A percentile compares a stretch with the other conserved stretches of the same genome.
phyloP scores from a whole-genome alignment of 768 basidiomycete genomes.

The Mycena belliarum region DNA sequence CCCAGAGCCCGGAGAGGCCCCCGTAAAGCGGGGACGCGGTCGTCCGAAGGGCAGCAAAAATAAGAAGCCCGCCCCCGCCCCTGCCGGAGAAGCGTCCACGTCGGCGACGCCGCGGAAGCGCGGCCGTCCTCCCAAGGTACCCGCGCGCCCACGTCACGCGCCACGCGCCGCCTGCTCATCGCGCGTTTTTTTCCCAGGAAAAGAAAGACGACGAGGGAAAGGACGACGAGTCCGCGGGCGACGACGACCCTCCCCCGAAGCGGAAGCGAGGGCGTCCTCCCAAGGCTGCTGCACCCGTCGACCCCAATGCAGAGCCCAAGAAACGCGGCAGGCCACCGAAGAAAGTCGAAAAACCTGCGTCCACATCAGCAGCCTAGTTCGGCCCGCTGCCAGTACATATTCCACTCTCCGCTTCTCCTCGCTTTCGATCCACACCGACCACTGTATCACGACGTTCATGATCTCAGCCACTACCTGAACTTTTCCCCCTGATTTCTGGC shows the following conservation, averaged over 20 bases:
- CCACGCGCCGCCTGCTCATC: constrained; percentile 24
- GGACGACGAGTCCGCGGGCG: constrained; percentile 32
- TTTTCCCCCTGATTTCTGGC: constrained; percentile 27
- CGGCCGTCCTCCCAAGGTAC: constrained; percentile 69
- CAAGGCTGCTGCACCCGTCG: constrained; percentile 60
- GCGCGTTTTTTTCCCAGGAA: constrained; percentile 17
- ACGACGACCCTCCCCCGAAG: constrained; percentile 56
- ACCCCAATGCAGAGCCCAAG: constrained; percentile 56
- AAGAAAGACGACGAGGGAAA: constrained; percentile 21
- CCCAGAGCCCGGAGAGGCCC: constrained; percentile 43
- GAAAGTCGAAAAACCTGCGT: constrained; percentile 30
- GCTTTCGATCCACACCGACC: constrained; percentile 4
- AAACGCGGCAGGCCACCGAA: constrained; percentile 76
- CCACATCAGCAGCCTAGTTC: constrained; percentile 16
- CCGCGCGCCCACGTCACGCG: constrained; percentile 23
- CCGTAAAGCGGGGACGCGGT: constrained; percentile 78
- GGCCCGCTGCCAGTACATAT: not conserved
- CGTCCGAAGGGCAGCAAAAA: constrained; percentile 89
- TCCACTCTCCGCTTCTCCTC: not conserved
- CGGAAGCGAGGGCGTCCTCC: constrained; percentile 76
- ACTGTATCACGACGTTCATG: constrained; percentile 9
- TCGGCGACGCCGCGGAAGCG: constrained; percentile 52
- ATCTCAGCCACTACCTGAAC: constrained; percentile 20
- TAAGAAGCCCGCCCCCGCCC: constrained; percentile 44
- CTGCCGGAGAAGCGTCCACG: constrained; percentile 36